Evolutionary conservation across 1,284 basidiomycete species (phyloP), one percentile per base, ranked within the genome.

Genomic region (Rhodotorula mucilaginosa): DNA sequence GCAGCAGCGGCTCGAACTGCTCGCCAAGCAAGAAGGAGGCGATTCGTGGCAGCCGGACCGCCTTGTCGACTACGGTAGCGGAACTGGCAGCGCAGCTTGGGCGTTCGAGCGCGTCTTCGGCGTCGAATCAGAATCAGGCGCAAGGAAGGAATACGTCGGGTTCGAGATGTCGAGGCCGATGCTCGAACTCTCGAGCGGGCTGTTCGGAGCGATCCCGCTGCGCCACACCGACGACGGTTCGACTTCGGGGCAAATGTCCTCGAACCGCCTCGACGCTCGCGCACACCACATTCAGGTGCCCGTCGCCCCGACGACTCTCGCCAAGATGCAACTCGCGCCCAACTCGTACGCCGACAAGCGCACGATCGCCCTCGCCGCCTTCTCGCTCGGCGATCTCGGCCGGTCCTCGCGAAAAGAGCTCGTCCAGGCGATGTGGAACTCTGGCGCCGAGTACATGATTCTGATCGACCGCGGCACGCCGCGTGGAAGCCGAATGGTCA

Each of bases 391-490:
- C 21, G 87, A 90, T 12, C 83, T 94, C 21, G 88, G 85, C 16
- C 81, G 87, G 57, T 77, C 86, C 13, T 85, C 87, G 8, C 87
- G 90, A 61, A 89, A 88, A 80, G 83, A 85, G 6, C 81, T 92
- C 58, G 85, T 95, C 12, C 88, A 89, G 76, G 87, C 91, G 77
- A 90, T 96, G 85, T 97, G 93, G 93, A 85, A 91, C 62, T 92
- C 90, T 75, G 91, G 90, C 47, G 93, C 93, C 48, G 87, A 90
- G 77, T 86, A 88, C 21, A 87, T 94, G 63, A 84, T 97, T 66
- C 83, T 99, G 56, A 89, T 98, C 71, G 96, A 99, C 80, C 88
- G 92, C 66, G 90, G 88, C 58, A 90, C 89, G 3, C 84, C 84
- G 29, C 83, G 85, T 51, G 93, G 93, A 0, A 98, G 97, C 81